Evolutionary conservation across 2,329 filamentous ascomycete species (phyloP), one percentile per base, ranked within the genome.

Genomic region (Dothideomycetidae sp.): DNA sequence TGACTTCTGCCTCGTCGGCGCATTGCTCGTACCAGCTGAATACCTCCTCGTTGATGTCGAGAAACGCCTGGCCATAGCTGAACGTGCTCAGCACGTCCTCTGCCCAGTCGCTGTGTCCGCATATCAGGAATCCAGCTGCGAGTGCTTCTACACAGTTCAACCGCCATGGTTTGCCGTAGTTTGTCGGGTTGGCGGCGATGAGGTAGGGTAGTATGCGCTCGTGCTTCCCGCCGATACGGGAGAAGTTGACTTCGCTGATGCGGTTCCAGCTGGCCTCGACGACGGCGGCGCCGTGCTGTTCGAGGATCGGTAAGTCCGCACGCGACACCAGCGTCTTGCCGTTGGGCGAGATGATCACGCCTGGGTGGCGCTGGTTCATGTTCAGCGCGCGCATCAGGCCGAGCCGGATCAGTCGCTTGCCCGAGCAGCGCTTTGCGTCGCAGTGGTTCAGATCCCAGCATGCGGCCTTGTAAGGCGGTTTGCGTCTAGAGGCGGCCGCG

Each of bases 361-460:
- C 90, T 23, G 78, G 73, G 57, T 90, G 85, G 49, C 88, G 86
- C 60, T 96, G 86, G 37, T 90, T 90, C 39, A 96, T 69, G 51
- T 88, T 76, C 37, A 98, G 70, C 53, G 93, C 82, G 48, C 90
- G 79, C 84, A 98, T 94, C 52, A 94, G 67, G 3, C 88, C 88
- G 39, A 92, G 72, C 46, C 79, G 78, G 72, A 98, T 93, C 21
- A 98, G 71, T 45, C 83, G 78, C 65, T 98, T 98, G 19, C 90
- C 90, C 0, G 86, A 94, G 62, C 90, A 98, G 49, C 88, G 71
- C 60, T 94, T 96, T 5, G 88, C 84, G 54, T 98, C 90, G 66
- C 90, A 98, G 64, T 98, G 90, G 44, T 86, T 88, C 21, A 98
- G 70, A 54, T 98, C 90, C 90, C 90, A 98, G 58, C 88, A 94